Evolutionary conservation across 2,329 filamentous ascomycete species (phyloP), one percentile per base, ranked within the genome.

Genomic region (Penicillium sp.): DNA sequence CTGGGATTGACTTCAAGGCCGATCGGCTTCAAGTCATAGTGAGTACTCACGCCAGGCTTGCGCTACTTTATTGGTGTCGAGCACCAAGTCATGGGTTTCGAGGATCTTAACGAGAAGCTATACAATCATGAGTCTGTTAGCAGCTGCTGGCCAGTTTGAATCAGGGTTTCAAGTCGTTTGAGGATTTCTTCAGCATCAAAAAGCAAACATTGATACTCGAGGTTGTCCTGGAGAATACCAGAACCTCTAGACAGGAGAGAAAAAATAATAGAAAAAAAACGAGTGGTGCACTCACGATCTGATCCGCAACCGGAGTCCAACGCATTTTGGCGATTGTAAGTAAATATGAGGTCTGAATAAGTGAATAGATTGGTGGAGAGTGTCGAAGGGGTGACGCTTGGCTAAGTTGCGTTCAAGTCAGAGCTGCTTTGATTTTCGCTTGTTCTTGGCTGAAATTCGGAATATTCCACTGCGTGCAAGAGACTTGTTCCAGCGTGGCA

Each of bases 51-150:
- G 66, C 70, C 70, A 73, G 26, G 64, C 61, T 4, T 57, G 61
- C 2, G 68, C 61, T 4, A 73, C 61, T 6, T 58, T 62, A 18
- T 59, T 63, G 9, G 57, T 52, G 47, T 73, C 65, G 6, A 71
- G 58, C 4, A 46, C 59, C 3, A 73, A 28, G 0, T 68, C 55
- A 25, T 70, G 68, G 9, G 65, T 70, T 42, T 72, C 66, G 1
- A 73, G 52, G 27, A 73, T 68, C 29, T 69, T 72, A 1, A 71
- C 49, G 0, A 73, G 59, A 5, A 73, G 63, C 70, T 72, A 39
- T 13, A 3, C 6, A 38, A 29, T 11, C 4, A 6, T 5, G 35
- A 41, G n/a, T 7, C 6, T 25, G 24, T 43, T 33, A 41, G 26
- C 29, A 24, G 4, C 11, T 7, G 9, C 7, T 26, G 6, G 37